Base-by-base conservation (phyloP, 73 alveolate species). In the Paramecium octaurelia region DNA sequence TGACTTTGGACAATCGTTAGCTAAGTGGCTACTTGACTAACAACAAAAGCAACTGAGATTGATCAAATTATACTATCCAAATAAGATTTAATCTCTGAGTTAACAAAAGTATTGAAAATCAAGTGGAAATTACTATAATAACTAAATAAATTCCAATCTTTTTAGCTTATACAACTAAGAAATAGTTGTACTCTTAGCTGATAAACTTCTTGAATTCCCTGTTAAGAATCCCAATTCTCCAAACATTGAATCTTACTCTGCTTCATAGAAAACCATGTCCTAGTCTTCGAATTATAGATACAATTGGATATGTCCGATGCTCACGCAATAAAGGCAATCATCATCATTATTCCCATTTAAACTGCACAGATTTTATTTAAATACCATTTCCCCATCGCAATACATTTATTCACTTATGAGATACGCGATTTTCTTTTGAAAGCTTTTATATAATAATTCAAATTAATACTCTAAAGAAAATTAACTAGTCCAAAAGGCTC, bases 301-400 rank as follows among this genome's bases (percentile, higher is more conserved):
- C 16, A 80, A n/a, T 40, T 43, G 9, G 0, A 80, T 35, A 44
- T 43, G 64, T 80, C 91, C 91, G 5, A 80, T 80, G 18, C 91
- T 46, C 0, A 80, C 29, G 27, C 48, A 80, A 48, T 80, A 80
- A 21, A 80, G 75, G 14, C 76, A 80, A 80, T 80, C 91, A 44
- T 80, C 91, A 80, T 80, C 91, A 44, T 80, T 80, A 80, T 80
- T 80, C 4, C 91, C 91, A 34, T 31, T 43, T 9, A 31, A 24
- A 80, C 77, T 44, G 46, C 57, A 31, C 4, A 42, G 14, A 80
- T 80, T 46, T 80, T 80, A 43, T 43, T 80, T 43, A 36, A 80
- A 80, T 6, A 80, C 38, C 44, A 80, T 80, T 20, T 80, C 91
- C 12, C 91, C 91, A 80, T 80, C 57, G 20, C 91, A 31, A 48